Evolutionary conservation across 768 basidiomycete species (phyloP).

Genomic region (Mycena capillaripes): DNA sequence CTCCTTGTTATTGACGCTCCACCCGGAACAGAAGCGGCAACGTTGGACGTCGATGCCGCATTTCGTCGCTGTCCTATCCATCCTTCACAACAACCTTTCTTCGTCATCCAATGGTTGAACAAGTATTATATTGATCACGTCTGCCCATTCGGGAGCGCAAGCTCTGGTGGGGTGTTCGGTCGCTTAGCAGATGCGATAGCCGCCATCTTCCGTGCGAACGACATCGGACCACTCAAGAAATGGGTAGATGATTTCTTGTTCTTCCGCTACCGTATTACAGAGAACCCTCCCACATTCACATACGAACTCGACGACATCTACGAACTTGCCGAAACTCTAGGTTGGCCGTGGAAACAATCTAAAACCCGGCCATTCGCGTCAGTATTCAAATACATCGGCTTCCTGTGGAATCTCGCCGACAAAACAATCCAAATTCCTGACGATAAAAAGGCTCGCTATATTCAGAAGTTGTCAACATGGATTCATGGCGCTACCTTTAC

Average conservation of each 20-base stretch:
- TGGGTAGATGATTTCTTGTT: slow-evolving; percentile 50
- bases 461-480: not conserved
- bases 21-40: slow-evolving; percentile 48
- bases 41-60: slow-evolving; percentile 54
- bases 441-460: not conserved
- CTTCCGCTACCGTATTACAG: slow-evolving; percentile 31
- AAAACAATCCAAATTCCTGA: not conserved
- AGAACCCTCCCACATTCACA: not conserved
- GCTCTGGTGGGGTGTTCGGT: slow-evolving; percentile 50
- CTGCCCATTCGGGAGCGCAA: slow-evolving; percentile 46
- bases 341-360: not conserved
- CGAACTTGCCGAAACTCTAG: not conserved
- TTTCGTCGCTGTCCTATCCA: slow-evolving; percentile 50
- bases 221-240: slow-evolving; percentile 37
- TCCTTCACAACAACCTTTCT: slow-evolving; percentile 41
- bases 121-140: slow-evolving; percentile 45
- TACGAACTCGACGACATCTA: not conserved
- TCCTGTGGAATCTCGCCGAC: not conserved
- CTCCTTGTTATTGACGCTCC: slow-evolving; percentile 47
- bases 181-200: slow-evolving; percentile 47
- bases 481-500: not conserved
- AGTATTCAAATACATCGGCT: not conserved
- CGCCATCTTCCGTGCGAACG: slow-evolving; percentile 37
- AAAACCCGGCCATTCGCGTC: not conserved
- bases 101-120: slow-evolving; percentile 40